Evolutionary conservation across 2,329 filamentous ascomycete species (phyloP).

Genomic region (Curvularia sp.): DNA sequence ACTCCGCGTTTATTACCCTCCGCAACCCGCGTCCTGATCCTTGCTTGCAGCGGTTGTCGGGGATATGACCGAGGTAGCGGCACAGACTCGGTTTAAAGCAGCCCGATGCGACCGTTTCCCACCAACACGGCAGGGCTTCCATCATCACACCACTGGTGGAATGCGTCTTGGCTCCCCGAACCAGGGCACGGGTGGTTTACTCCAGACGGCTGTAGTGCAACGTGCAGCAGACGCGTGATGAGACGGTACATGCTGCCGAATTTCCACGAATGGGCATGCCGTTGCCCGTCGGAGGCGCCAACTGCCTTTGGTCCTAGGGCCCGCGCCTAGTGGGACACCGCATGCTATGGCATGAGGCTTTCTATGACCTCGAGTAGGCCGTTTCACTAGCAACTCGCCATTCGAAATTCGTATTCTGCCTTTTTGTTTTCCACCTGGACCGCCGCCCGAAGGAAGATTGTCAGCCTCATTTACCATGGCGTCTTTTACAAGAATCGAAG

Average conservation of each 20-base stretch:
- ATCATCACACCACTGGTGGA: constrained; percentile 16
- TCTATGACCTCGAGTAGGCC: constrained; percentile 17
- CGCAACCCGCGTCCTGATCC: constrained; percentile 16
- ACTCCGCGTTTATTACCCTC: constrained; percentile 23
- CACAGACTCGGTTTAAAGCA: constrained; percentile 21
- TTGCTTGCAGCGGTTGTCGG: constrained; percentile 13
- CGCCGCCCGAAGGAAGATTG: not conserved
- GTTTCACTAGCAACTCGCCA: constrained; percentile 13
- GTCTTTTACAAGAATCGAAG: constrained; percentile 72
- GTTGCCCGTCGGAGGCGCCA: constrained; percentile 6
- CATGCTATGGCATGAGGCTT: constrained; percentile 18
- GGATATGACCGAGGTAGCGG: constrained; percentile 19
- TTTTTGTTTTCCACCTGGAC: not conserved
- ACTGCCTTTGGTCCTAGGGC: constrained; percentile 11
- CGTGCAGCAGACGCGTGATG: not conserved
- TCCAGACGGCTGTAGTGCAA: constrained; percentile 6
- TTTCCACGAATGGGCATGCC: constrained; percentile 14
- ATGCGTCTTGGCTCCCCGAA: constrained; percentile 5
- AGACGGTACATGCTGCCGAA: not conserved
- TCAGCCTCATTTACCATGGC: constrained; percentile 61
- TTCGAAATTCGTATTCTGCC: not conserved
- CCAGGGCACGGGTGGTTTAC: constrained; percentile 9
- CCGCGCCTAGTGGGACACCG: constrained; percentile 14
- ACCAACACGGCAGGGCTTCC: constrained; percentile 11
- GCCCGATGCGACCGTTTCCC: constrained; percentile 14